phyloP scores from a whole-genome alignment of 129 eudicot species.

The Artemisia tridentata region DNA sequence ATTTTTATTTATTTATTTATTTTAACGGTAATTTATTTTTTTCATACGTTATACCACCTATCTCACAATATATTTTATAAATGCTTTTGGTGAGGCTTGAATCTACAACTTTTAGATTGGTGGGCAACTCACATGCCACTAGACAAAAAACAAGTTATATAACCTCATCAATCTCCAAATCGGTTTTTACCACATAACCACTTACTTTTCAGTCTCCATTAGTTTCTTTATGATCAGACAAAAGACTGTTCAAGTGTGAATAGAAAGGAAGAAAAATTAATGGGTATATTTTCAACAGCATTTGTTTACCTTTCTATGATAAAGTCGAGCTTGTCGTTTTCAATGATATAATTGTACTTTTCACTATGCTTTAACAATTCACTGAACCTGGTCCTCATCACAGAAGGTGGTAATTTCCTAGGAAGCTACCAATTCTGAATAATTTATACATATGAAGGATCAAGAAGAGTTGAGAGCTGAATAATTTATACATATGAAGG shows the following conservation, averaged over 20 bases:
- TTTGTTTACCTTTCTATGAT: background rate
- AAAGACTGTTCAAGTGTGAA: background rate
- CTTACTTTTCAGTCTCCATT: background rate
- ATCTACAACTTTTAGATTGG: too few species aligned
- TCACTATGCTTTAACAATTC: conserved; percentile 9
- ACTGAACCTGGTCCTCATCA: conserved; percentile 26
- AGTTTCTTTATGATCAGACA: too few species aligned
- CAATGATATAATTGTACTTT: conserved; percentile 16
- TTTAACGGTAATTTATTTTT: too few species aligned
- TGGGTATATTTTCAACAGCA: background rate
- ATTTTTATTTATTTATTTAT: too few species aligned
- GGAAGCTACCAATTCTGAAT: conserved; percentile 13
- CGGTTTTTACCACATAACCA: background rate
- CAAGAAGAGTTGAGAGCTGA: background rate
- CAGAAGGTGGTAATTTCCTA: conserved; percentile 2
- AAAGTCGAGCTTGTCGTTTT: conserved; percentile 19
- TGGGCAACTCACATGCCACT: too few species aligned
- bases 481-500: background rate
- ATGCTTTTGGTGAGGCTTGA: too few species aligned
- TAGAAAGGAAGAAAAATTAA: background rate
- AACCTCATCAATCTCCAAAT: background rate
- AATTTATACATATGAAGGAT: background rate
- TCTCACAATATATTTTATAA: too few species aligned
- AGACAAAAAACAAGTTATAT: background rate
- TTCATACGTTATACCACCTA: too few species aligned